These are phyloP conservation scores for Cronartium quercuum DNA, from an alignment of 1,284 basidiomycete species.

Conservation along the genomic window DNA sequence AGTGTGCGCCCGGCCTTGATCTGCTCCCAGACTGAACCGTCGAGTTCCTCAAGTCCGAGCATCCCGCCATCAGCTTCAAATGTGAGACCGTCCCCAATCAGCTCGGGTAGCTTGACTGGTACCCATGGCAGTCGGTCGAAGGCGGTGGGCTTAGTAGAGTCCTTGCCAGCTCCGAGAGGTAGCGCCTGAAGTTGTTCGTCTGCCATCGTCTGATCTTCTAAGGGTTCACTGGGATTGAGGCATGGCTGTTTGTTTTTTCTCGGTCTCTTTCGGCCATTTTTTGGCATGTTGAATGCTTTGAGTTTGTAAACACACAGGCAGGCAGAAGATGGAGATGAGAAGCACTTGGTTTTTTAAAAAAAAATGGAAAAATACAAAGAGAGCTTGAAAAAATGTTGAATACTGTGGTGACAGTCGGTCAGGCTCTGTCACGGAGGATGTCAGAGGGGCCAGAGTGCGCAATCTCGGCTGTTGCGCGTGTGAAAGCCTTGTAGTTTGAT, in stretches of 20 bases:
- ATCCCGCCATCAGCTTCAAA: slow-evolving; percentile 38
- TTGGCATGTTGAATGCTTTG: neutral
- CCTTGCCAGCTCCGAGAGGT: slow-evolving; percentile 5
- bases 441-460: no score
- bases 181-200: neutral
- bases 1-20: slow-evolving; percentile 6
- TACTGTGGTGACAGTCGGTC: no score
- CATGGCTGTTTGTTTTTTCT: neutral
- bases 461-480: no score
- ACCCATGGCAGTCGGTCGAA: slow-evolving; percentile 39
- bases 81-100: slow-evolving; percentile 22
- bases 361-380: no score
- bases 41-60: slow-evolving; percentile 36
- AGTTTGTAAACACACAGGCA: neutral
- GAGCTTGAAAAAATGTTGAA: no score
- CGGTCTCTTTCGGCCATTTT: neutral
- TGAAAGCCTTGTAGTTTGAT: no score
- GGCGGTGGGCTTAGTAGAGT: slow-evolving; percentile 37
- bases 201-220: neutral
- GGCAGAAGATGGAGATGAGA: neutral
- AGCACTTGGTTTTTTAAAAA: no score
- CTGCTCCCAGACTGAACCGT: slow-evolving; percentile 36
- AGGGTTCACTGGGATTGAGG: neutral
- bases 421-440: no score
- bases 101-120: slow-evolving; percentile 22